These are phyloP conservation scores for Amanita muscaria DNA, from an alignment of 768 basidiomycete species.

Conservation along the genomic window DNA sequence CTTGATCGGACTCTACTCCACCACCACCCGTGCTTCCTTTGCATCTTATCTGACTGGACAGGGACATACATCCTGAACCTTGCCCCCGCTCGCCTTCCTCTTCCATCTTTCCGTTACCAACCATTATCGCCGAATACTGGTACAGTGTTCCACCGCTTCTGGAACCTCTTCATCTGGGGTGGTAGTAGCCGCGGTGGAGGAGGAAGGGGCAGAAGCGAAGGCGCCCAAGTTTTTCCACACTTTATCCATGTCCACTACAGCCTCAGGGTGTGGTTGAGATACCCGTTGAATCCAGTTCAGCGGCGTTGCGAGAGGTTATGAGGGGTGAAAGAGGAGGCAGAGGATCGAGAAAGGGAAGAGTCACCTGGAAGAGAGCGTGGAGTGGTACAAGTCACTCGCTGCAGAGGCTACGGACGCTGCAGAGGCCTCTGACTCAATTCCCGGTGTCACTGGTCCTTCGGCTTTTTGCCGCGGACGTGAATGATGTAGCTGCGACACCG, in stretches of 20 bases:
- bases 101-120: conserved; percentile 61
- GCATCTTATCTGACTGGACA: conserved; percentile 14
- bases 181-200: no score
- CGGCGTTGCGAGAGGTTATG: conserved; percentile 10
- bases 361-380: background rate
- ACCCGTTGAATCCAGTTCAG: conserved; percentile 6
- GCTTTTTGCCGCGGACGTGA: conserved; percentile 1
- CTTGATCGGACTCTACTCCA: conserved; percentile 33
- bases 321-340: no score
- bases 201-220: no score
- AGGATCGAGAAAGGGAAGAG: no score
- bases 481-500: conserved; percentile 4
- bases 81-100: conserved; percentile 52
- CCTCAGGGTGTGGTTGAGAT: conserved; percentile 40
- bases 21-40: conserved; percentile 17
- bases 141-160: conserved; percentile 24
- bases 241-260: conserved; percentile 41
- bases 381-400: background rate
- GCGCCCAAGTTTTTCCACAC: no score
- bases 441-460: background rate
- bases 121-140: conserved; percentile 37
- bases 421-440: background rate
- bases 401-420: background rate
- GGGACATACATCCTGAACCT: no score
- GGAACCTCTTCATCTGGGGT: conserved; percentile 22